Percentiles rank a stretch among this genome's conserved stretches.
Evolutionary conservation across 768 basidiomycete species (phyloP).

Genomic region (Myochromella boudieri): DNA sequence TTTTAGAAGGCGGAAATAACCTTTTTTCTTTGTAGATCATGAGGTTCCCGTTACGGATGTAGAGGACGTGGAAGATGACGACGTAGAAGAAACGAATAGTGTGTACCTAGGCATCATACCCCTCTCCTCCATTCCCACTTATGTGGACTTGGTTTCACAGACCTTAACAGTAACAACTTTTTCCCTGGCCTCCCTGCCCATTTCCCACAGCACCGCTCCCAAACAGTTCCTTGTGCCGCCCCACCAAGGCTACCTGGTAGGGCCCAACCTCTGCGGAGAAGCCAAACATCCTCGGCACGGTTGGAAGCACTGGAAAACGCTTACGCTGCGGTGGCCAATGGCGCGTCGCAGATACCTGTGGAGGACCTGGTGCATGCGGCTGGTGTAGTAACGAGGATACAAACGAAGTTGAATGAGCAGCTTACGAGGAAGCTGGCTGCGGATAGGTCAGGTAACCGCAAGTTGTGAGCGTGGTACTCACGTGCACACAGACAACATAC

Average conservation of each 20-base stretch:
- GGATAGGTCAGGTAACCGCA: constrained; percentile 4
- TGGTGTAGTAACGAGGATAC: constrained; percentile 44
- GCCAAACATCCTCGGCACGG: constrained; percentile 38
- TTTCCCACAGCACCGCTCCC: constrained; percentile 6
- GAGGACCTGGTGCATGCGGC: constrained; percentile 49
- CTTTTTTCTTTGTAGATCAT: constrained; percentile 7
- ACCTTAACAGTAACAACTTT: background rate
- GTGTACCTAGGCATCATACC: background rate
- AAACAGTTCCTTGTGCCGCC: constrained; percentile 4
- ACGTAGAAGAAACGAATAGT: constrained; percentile 10
- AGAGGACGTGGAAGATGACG: background rate
- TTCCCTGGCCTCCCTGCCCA: too few species aligned
- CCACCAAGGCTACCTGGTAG: constrained; percentile 8
- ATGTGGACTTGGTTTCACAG: background rate
- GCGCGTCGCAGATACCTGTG: constrained; percentile 48
- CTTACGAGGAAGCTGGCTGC: constrained; percentile 34
- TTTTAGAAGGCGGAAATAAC: background rate
- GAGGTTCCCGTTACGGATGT: constrained; percentile 8
- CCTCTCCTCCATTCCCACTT: background rate
- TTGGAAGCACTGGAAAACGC: constrained; percentile 44
- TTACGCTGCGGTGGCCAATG: constrained; percentile 40
- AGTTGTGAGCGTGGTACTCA: background rate
- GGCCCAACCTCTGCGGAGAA: constrained; percentile 29
- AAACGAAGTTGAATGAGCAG: constrained; percentile 44
- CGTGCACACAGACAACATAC: background rate